Conservation (phyloP, 2,329 filamentous ascomycete species). For the Orbilia quercus region DNA sequence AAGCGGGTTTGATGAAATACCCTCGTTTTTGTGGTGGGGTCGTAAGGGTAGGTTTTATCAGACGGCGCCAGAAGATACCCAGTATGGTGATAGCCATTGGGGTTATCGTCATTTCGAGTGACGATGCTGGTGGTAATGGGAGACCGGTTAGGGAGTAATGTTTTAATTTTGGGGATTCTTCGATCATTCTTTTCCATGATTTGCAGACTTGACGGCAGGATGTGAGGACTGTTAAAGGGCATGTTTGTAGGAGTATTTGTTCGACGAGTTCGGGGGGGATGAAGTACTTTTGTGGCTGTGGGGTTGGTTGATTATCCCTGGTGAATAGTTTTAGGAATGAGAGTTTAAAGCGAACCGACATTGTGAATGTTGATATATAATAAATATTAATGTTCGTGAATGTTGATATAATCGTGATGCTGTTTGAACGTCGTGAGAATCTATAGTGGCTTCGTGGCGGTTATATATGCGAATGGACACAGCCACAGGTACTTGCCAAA, state of each 20-base stretch:
- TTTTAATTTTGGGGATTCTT: constrained; percentile 21
- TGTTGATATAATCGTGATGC: too few species aligned
- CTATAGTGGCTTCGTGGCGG: too few species aligned
- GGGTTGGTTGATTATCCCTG: background rate
- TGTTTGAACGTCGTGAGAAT: too few species aligned
- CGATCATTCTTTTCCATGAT: constrained; percentile 39
- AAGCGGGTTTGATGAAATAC: too few species aligned
- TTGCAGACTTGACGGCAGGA: constrained; percentile 29
- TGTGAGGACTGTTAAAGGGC: constrained; percentile 1
- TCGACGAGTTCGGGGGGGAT: constrained; percentile 23
- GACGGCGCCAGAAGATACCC: constrained; percentile 7
- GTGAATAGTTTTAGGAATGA: too few species aligned
- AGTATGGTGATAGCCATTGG: constrained; percentile 1
- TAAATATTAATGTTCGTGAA: too few species aligned
- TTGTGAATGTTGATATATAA: too few species aligned
- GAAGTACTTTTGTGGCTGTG: background rate
- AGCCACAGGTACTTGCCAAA: too few species aligned
- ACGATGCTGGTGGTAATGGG: background rate
- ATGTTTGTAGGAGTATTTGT: constrained; percentile 12
- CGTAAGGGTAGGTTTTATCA: background rate
- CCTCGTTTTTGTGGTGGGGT: too few species aligned
- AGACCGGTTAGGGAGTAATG: constrained; percentile 29
- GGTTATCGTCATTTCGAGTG: too few species aligned
- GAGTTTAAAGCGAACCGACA: too few species aligned
- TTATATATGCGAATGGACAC: too few species aligned